These are phyloP conservation scores for Aspergillus haitiensis DNA, from an alignment of 495 filamentous ascomycete genomes.

Conservation along the genomic window DNA sequence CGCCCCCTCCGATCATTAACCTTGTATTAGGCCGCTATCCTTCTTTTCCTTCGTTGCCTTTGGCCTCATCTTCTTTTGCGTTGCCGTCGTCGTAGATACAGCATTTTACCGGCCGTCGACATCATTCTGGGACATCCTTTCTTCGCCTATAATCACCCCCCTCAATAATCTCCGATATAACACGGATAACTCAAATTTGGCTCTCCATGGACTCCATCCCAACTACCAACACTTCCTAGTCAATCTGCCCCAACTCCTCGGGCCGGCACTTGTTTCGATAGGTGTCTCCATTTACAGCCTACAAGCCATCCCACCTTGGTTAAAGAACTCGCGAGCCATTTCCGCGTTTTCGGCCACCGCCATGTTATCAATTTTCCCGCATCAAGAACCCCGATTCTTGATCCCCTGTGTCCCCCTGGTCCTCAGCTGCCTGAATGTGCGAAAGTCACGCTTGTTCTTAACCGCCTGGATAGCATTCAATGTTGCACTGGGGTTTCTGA, in stretches of 20 bases:
- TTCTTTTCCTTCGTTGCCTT: conserved; percentile 61
- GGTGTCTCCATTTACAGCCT: conserved; percentile 54
- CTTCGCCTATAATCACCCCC: conserved; percentile 76
- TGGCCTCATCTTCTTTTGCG: conserved; percentile 59
- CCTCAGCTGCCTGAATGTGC: conserved; percentile 75
- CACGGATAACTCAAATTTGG: conserved; percentile 69
- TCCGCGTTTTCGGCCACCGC: conserved; percentile 80
- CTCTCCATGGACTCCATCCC: conserved; percentile 87
- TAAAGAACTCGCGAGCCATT: conserved; percentile 54
- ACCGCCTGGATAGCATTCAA: conserved; percentile 83
- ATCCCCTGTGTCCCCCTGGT: conserved; percentile 86
- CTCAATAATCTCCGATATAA: conserved; percentile 93
- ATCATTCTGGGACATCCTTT: conserved; percentile 50
- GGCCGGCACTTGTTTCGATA: conserved; percentile 76
- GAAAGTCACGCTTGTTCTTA: conserved; percentile 62
- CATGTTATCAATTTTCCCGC: conserved; percentile 79
- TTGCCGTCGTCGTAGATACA: conserved; percentile 81
- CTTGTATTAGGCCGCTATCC: conserved; percentile 60
- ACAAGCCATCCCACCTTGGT: conserved; percentile 43
- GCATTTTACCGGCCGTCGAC: conserved; percentile 68
- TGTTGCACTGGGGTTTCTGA: conserved; percentile 68
- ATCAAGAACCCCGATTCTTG: conserved; percentile 95
- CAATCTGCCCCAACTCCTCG: conserved; percentile 86
- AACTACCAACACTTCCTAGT: conserved; percentile 83
- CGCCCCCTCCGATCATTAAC: conserved; percentile 18